Evolutionary conservation across 441 rosid genomes (phyloP).

Genomic region (Adansonia grandidieri): DNA sequence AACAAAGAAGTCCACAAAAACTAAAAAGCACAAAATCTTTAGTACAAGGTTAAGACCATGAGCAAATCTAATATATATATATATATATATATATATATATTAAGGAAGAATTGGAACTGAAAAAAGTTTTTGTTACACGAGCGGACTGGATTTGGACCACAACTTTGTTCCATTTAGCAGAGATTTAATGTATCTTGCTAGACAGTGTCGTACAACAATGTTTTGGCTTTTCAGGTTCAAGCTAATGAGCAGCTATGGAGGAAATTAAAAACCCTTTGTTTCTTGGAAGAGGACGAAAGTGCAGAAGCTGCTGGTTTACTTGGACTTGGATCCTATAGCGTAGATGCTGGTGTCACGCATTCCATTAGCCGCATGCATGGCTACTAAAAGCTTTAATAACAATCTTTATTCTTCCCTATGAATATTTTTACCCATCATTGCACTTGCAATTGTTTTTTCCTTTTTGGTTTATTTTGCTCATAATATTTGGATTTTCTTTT

Average conservation of each 20-base stretch:
- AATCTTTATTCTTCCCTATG: conserved; percentile 16
- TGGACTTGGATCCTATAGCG: background rate
- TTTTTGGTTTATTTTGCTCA: background rate
- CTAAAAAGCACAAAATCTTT: no score
- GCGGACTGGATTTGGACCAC: background rate
- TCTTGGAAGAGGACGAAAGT: background rate
- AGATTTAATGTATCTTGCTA: background rate
- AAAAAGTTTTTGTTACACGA: no score
- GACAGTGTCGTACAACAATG: background rate
- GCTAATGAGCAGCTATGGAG: background rate
- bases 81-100: no score
- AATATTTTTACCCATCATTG: conserved; percentile 17
- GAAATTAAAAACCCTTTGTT: background rate
- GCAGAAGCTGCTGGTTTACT: no score
- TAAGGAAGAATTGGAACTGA: no score
- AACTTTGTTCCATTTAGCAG: background rate
- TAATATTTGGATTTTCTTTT: no score
- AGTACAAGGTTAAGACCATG: no score
- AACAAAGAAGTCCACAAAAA: no score
- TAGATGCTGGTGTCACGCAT: background rate
- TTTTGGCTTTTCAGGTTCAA: background rate
- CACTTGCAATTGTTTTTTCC: background rate
- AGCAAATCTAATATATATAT: no score
- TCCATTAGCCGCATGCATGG: background rate
- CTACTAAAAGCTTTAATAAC: background rate